phyloP scores from a whole-genome alignment of 345 rosid species.

The Gossypium rotundifolium region DNA sequence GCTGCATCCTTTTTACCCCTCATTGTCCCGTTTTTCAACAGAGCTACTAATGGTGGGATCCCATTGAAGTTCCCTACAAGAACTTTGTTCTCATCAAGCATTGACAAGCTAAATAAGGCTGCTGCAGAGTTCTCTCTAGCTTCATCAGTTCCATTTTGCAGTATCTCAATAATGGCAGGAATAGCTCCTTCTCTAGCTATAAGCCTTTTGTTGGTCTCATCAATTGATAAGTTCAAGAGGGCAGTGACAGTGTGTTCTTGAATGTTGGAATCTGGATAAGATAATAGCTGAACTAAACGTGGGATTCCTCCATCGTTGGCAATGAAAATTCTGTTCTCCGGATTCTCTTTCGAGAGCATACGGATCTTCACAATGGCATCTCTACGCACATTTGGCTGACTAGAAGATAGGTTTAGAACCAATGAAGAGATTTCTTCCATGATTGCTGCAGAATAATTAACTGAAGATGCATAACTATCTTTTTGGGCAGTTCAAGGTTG shows the following conservation, averaged over 20 bases:
- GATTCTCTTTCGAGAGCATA: slow-evolving; percentile 48
- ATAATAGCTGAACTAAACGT: slow-evolving; percentile 40
- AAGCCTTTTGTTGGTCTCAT: slow-evolving; percentile 44
- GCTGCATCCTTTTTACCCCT: slow-evolving; percentile 72
- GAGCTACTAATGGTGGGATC: slow-evolving; percentile 53
- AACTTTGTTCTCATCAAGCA: slow-evolving; percentile 56
- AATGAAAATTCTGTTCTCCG: slow-evolving; percentile 49
- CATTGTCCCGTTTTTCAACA: slow-evolving; percentile 39
- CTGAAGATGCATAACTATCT: slow-evolving; percentile 16
- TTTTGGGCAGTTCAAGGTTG: slow-evolving; percentile 41
- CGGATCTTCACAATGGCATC: slow-evolving; percentile 45
- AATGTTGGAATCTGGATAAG: slow-evolving; percentile 37
- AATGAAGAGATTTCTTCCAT: slow-evolving; percentile 34
- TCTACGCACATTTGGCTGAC: slow-evolving; percentile 21
- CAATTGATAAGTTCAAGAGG: slow-evolving; percentile 53
- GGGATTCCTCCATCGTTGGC: slow-evolving; percentile 49
- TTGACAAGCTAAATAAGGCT: slow-evolving; percentile 50
- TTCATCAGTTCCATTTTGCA: slow-evolving; percentile 43
- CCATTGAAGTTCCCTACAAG: slow-evolving; percentile 40
- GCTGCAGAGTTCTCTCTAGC: slow-evolving; percentile 62
- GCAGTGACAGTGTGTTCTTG: slow-evolving; percentile 69
- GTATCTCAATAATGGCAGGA: slow-evolving; percentile 41
- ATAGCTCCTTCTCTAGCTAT: slow-evolving; percentile 56
- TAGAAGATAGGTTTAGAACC: slow-evolving; percentile 33
- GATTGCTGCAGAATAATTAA: slow-evolving; percentile 25